Conservation (phyloP, 73 alveolate genomes). For the Tetrahymena thermophila region DNA sequence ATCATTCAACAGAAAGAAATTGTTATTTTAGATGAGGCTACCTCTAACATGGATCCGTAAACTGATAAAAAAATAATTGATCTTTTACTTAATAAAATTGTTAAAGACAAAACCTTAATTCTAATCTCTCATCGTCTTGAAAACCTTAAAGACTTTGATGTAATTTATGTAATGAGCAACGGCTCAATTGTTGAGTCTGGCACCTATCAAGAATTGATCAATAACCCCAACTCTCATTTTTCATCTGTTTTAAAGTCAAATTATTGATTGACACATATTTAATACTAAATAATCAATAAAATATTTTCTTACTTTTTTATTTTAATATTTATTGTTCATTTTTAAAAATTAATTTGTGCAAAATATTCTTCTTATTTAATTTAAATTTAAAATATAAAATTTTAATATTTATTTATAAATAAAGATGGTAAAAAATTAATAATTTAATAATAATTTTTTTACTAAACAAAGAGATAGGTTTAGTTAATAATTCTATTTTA, state of each 20-base stretch:
- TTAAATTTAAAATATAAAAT: no score
- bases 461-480: no score
- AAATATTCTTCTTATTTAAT: no score
- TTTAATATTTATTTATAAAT: no score
- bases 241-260: not conserved
- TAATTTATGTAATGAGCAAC: conserved; percentile 52
- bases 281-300: no score
- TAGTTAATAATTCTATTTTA: no score
- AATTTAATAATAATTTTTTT: no score
- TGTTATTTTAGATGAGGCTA: conserved; percentile 14
- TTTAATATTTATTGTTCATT: no score
- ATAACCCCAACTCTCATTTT: not conserved
- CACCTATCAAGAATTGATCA: not conserved
- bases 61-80: conserved; percentile 1
- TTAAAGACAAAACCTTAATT: conserved; percentile 48
- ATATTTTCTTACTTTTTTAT: no score
- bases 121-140: conserved; percentile 64
- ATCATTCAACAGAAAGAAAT: conserved; percentile 4
- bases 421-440: no score
- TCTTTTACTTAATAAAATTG: conserved; percentile 1
- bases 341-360: no score
- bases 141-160: conserved; percentile 53
- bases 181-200: conserved; percentile 66
- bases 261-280: not conserved
- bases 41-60: conserved; percentile 35